Conservation (phyloP, 164 flowering plant species). For the Vitis amurensis region DNA sequence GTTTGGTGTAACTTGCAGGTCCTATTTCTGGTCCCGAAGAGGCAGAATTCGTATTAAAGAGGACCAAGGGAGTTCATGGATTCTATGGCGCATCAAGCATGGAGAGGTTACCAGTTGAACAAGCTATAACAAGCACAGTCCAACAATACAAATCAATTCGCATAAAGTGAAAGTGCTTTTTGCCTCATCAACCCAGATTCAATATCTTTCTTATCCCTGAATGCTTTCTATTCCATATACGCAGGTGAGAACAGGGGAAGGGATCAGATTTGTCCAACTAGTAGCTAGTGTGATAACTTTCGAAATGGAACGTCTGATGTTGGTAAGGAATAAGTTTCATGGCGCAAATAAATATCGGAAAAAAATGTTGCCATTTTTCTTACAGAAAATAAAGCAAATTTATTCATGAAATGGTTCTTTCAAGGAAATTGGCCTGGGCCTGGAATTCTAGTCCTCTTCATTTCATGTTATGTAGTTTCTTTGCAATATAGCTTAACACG, state of each 20-base stretch:
- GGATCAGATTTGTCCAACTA: too few species aligned
- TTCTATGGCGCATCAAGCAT: constrained; percentile 97
- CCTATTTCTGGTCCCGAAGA: constrained; percentile 87
- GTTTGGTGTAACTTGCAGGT: constrained; percentile 51
- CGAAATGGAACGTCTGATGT: background rate
- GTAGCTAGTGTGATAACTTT: background rate
- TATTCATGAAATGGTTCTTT: background rate
- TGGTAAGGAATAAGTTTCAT: background rate
- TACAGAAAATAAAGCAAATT: background rate
- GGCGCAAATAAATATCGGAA: background rate
- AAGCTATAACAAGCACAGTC: constrained; percentile 76
- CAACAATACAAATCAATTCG: constrained; percentile 73
- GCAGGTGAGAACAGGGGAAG: too few species aligned
- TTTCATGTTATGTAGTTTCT: background rate
- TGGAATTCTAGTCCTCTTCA: background rate
- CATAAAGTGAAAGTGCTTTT: constrained; percentile 30
- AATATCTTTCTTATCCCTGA: too few species aligned
- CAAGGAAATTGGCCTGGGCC: too few species aligned
- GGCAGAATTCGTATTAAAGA: constrained; percentile 75
- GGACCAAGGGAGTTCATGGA: constrained; percentile 84
- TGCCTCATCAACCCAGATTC: constrained; percentile 1
- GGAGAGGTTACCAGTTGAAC: constrained; percentile 96
- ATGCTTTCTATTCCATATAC: too few species aligned
- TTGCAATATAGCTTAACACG: background rate
- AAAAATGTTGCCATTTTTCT: background rate